Evolutionary conservation across 331 rosid species (phyloP), one percentile per base, ranked within the genome.

Genomic region (Stylosanthes scabra): DNA sequence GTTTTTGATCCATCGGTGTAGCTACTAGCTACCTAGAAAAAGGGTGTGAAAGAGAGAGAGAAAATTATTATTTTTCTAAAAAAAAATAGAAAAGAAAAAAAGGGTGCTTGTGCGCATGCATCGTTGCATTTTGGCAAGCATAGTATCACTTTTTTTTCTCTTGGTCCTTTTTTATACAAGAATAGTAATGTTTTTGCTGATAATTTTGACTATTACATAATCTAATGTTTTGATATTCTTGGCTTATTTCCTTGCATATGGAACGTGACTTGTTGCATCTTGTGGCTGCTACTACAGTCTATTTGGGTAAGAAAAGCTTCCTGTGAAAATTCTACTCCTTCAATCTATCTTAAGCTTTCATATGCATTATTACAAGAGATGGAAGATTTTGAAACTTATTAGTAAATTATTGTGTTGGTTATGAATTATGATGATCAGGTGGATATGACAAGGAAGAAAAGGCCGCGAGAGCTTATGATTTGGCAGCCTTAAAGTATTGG

Each of bases 401-500:
- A 9, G 59, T 73, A 3, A 13, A 37, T 63, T 39, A 61, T 78
- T 39, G 61, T 78, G 11, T 14, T 81, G 78, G 31, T n/a, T 42
- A 44, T 20, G 25, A 20, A 27, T n/a, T 42, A 44, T 20, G 25
- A 20, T 40, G 2, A 59, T 79, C 85, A 95, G 99, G 99, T 83
- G 99, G 99, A 49, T 95, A 95, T 86, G 99, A 95, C 83, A 92
- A 92, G 81, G 99, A 95, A 83, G 99, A 95, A 7, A 95, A 92
- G 82, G 99, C 99, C 1, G 98, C 99, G 11, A 87, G 98, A 80
- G 86, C 99, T 63, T 95, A 95, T 81, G 99, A 95, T 84, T 86
- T 95, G 86, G 99, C 99, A 16, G 99, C 99, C 74, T 83, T 95
- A 10, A 95, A 95, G 79, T 95, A 95, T 70, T 95, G 99, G 99